Percentiles rank a stretch among this genome's conserved stretches.
These are phyloP conservation scores for Basidiobolus heterosporus DNA, from an alignment of 371 early-diverging fungal species.

Conservation along the genomic window DNA sequence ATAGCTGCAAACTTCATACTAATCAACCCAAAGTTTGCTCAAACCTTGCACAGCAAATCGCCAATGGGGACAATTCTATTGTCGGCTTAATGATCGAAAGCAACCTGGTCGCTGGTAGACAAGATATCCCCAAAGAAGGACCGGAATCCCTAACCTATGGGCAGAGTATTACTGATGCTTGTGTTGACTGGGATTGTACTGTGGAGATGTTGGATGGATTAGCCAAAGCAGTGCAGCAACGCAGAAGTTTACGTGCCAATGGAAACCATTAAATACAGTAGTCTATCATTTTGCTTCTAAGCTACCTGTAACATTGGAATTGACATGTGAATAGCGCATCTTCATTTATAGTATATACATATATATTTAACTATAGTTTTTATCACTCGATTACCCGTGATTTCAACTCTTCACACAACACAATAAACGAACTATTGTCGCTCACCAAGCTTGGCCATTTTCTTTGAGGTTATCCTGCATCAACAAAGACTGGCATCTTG, in stretches of 20 bases:
- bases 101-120: slow-evolving; percentile 65
- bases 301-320: no score
- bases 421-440: no score
- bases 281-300: no score
- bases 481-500: no score
- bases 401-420: no score
- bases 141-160: slow-evolving; percentile 54
- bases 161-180: slow-evolving; percentile 74
- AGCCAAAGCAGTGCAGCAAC: slow-evolving; percentile 40
- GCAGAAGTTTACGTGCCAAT: slow-evolving; percentile 6
- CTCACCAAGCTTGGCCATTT: no score
- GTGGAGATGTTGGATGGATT: slow-evolving; percentile 46
- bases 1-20: slow-evolving; percentile 55
- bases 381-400: no score
- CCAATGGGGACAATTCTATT: slow-evolving; percentile 39
- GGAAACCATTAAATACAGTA: no score
- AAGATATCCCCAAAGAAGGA: slow-evolving; percentile 52
- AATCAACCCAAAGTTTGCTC: slow-evolving; percentile 68
- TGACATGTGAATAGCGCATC: no score
- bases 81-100: slow-evolving; percentile 90
- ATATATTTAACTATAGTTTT: no score
- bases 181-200: slow-evolving; percentile 64
- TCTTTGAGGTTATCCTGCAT: no score
- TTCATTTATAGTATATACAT: no score
- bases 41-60: slow-evolving; percentile 45